These are phyloP conservation scores for Ceratocystis cubensis DNA, from an alignment of 2,329 filamentous ascomycete genomes.

Conservation along the genomic window DNA sequence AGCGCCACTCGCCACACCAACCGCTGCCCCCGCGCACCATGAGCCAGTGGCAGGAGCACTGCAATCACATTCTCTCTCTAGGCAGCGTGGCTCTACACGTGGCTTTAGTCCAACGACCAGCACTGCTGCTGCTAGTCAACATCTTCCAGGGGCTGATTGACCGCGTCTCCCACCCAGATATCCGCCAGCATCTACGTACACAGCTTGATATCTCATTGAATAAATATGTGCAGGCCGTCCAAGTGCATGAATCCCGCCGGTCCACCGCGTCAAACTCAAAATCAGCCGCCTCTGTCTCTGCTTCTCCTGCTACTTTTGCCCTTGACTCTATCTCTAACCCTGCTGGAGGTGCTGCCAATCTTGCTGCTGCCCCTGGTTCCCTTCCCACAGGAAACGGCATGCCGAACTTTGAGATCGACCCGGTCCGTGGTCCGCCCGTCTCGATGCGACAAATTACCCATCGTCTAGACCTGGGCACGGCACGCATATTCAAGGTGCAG, in stretches of 20 bases:
- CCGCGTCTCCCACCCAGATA: constrained; percentile 36
- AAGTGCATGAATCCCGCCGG: not conserved
- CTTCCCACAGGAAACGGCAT: not conserved
- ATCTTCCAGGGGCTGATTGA: constrained; percentile 42
- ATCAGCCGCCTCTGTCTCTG: not conserved
- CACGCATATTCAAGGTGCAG: constrained; percentile 86
- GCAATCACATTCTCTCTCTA: constrained; percentile 38
- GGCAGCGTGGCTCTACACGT: constrained; percentile 38
- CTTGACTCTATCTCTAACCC: not conserved
- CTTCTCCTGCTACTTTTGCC: not conserved
- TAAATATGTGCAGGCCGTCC: constrained; percentile 21
- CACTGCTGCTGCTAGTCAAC: constrained; percentile 36
- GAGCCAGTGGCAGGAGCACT: constrained; percentile 15
- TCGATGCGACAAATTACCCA: constrained; percentile 14
- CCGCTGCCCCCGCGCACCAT: not conserved
- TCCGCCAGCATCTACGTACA: constrained; percentile 38
- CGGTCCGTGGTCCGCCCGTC: constrained; percentile 9
- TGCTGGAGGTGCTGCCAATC: not conserved
- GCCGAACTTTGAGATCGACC: constrained; percentile 12
- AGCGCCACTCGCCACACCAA: not conserved
- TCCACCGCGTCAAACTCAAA: not conserved
- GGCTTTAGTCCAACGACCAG: constrained; percentile 36
- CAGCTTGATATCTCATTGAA: constrained; percentile 37
- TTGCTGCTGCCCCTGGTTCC: not conserved
- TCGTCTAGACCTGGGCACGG: constrained; percentile 35